phyloP scores from a whole-genome alignment of 1,284 basidiomycete species.

The Trichosporon faecale region DNA sequence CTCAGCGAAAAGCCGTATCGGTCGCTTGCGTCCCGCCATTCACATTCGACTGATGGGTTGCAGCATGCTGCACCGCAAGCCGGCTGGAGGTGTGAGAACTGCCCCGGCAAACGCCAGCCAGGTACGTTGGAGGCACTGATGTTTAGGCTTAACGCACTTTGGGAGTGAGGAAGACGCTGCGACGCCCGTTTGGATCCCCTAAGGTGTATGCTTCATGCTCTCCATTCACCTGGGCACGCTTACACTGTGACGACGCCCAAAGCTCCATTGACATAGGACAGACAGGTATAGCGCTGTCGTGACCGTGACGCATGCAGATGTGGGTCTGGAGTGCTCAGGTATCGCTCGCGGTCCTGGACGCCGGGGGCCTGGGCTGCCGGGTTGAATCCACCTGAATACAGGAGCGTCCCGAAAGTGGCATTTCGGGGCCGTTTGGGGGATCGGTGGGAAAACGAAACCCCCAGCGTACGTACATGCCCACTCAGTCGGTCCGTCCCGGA shows the following conservation, averaged over 20 bases:
- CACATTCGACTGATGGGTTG: neutral
- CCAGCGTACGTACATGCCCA: neutral
- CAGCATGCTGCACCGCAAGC: neutral
- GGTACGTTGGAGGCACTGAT: neutral
- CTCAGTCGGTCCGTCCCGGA: neutral
- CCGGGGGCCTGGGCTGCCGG: neutral
- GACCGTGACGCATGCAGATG: neutral
- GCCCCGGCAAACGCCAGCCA: neutral
- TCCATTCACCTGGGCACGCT: neutral
- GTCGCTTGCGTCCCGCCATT: neutral
- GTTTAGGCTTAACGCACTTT: neutral
- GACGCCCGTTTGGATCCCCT: neutral
- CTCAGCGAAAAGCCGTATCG: neutral
- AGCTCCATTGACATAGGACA: neutral
- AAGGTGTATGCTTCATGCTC: conserved; percentile 8
- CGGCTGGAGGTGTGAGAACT: neutral
- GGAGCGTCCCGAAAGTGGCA: neutral
- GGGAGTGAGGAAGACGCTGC: neutral
- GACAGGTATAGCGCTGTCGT: too few species aligned
- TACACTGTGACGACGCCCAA: too few species aligned
- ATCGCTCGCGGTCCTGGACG: neutral
- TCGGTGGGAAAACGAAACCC: neutral
- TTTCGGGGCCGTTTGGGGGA: neutral
- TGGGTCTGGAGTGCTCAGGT: neutral
- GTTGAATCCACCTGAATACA: neutral